Evolutionary conservation across 192 early-diverging fungal genomes (phyloP), one percentile per base, ranked within the genome.

Genomic region (Martensiomyces pterosporus): DNA sequence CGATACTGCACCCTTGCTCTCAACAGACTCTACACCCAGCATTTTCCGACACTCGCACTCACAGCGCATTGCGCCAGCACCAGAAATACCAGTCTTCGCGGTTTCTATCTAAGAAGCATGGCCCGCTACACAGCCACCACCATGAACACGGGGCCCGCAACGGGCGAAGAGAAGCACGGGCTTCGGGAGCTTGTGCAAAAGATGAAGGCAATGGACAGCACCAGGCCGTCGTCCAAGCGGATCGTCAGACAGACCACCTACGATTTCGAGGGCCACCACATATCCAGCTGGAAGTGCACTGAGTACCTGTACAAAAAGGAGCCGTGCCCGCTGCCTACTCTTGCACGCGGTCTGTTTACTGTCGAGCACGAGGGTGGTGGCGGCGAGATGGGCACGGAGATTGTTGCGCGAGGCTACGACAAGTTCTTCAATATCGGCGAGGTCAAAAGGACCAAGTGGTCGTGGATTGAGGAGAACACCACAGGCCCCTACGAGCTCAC

Each of bases 351-450:
- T 0, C 52, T 97, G 24, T 97, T 97, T 36, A 87, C 88, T 1
- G 23, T 36, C 38, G 35, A 17, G 1, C 24, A 41, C 39, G 36
- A 26, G 14, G 60, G 66, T 13, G 33, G 63, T 4, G 61, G 49
- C 23, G 60, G 64, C 5, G 47, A 49, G 5, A n/a, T 9, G 7
- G 9, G 14, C 17, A 23, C 5, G 36, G 26, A 15, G 4, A 90
- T 98, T 61, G 68, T 82, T 14, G 78, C 85, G 14, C 79, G 94
- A n/a, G 94, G 94, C 22, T 98, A 98, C 74, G 84, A 98, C 78
- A 98, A 98, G 76, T 98, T 98, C 62, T 98, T 95, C 63, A 94
- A 94, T 50, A 35, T 90, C 29, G 67, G 67, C 12, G 89, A 91
- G 42, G 80, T 83, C 12, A 16, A 57, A 7, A 58, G 52, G 24